phyloP scores from a whole-genome alignment of 306 rosid species.

The Mucuna pruriens region DNA sequence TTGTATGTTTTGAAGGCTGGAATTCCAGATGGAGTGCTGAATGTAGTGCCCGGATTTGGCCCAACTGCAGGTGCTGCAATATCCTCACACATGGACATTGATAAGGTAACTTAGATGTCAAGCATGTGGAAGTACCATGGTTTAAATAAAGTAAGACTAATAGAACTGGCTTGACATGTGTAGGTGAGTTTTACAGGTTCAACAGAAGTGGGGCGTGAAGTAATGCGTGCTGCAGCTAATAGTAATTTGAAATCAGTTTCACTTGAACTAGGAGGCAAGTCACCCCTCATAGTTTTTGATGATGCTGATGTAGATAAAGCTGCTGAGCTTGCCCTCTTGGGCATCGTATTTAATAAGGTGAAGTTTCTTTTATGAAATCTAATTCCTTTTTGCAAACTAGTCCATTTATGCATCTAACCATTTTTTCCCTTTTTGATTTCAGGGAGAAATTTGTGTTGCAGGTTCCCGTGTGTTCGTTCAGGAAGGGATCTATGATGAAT shows the following conservation, averaged over 20 bases:
- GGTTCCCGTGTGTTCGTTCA: slow-evolving; percentile 85
- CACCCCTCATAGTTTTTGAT: slow-evolving; percentile 78
- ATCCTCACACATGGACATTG: slow-evolving; percentile 80
- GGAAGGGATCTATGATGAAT: slow-evolving; percentile 82
- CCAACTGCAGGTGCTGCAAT: slow-evolving; percentile 84
- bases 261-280: slow-evolving; percentile 92
- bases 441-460: slow-evolving; percentile 91
- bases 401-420: neutral
- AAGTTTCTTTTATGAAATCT: neutral
- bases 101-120: slow-evolving; percentile 54
- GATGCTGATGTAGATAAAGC: slow-evolving; percentile 82
- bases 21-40: slow-evolving; percentile 86
- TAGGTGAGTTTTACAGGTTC: slow-evolving; percentile 91
- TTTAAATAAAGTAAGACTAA: neutral
- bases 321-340: slow-evolving; percentile 68
- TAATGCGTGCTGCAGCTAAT: slow-evolving; percentile 82
- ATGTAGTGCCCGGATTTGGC: slow-evolving; percentile 83
- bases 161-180: neutral
- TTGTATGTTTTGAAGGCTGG: slow-evolving; percentile 67
- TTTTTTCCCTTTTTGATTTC: neutral
- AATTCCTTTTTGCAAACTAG: neutral
- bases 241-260: slow-evolving; percentile 82
- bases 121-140: neutral
- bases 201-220: slow-evolving; percentile 70
- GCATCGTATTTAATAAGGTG: slow-evolving; percentile 72